A percentile compares a stretch with the other conserved stretches of the same genome.
Conservation (phyloP, 2,329 filamentous ascomycete genomes). For the Diaporthe australafricana region DNA sequence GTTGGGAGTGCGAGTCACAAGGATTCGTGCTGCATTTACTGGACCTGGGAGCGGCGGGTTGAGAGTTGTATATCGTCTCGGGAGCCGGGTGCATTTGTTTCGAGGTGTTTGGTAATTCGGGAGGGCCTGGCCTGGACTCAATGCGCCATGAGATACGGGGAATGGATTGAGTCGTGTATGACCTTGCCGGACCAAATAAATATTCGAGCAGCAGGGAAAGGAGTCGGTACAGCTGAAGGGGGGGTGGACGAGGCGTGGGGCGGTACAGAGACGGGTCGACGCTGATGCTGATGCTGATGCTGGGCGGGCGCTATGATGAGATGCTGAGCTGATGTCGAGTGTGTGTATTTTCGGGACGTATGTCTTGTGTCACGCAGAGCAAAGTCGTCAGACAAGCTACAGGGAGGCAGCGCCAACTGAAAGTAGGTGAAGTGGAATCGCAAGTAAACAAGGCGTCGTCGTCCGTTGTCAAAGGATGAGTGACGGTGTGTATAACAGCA, state of each 20-base stretch:
- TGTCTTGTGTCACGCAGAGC: background rate
- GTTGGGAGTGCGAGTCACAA: conserved; percentile 4
- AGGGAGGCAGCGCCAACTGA: background rate
- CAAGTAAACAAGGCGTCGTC: conserved; percentile 2
- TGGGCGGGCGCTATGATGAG: background rate
- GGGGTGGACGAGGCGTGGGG: background rate
- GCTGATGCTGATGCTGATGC: conserved; percentile 9
- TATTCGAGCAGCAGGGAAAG: background rate
- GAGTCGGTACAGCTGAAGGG: background rate
- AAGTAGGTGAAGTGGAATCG: background rate
- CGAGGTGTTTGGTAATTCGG: conserved; percentile 1
- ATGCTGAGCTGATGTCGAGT: background rate
- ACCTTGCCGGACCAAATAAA: background rate
- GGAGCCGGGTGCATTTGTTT: conserved; percentile 9
- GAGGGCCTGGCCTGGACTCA: conserved; percentile 6
- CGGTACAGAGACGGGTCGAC: background rate
- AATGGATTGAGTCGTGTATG: conserved; percentile 20
- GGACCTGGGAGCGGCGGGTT: background rate
- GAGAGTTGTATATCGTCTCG: background rate
- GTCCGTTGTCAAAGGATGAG: background rate
- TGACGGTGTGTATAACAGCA: conserved; percentile 14
- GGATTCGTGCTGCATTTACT: background rate
- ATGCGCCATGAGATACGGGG: conserved; percentile 17
- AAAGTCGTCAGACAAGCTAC: background rate
- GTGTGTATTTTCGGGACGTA: background rate